Evolutionary conservation across 2,329 filamentous ascomycete species (phyloP).

Genomic region (Tothia fuscella): DNA sequence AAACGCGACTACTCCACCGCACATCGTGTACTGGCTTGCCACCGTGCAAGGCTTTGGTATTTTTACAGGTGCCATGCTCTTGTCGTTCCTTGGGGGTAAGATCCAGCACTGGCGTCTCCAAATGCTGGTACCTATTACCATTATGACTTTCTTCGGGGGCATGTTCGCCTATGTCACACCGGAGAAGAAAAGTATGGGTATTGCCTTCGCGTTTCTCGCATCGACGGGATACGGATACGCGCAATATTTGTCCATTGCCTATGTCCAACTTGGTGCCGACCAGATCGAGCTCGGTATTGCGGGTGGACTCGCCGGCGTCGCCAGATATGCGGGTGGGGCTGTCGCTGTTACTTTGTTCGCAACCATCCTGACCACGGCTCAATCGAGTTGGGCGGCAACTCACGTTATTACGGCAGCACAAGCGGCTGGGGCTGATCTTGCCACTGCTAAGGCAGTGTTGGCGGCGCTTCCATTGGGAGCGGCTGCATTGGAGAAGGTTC

Average conservation of each 20-base stretch:
- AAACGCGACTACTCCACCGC: constrained; percentile 18
- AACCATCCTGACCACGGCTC: constrained; percentile 29
- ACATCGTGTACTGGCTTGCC: constrained; percentile 26
- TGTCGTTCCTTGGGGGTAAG: constrained; percentile 29
- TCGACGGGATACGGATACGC: constrained; percentile 36
- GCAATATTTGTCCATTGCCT: constrained; percentile 36
- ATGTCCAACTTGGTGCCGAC: constrained; percentile 38
- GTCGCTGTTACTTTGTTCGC: constrained; percentile 32
- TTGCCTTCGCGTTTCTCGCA: constrained; percentile 36
- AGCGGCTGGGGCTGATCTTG: background rate
- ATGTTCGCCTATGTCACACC: constrained; percentile 33
- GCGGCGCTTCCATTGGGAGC: constrained; percentile 18
- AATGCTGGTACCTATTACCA: constrained; percentile 29
- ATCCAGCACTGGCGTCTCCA: constrained; percentile 38
- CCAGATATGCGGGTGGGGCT: constrained; percentile 32
- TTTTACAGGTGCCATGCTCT: constrained; percentile 4
- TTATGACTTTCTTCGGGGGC: constrained; percentile 38
- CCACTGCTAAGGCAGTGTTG: constrained; percentile 16
- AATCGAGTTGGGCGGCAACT: constrained; percentile 13
- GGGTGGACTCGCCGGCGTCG: constrained; percentile 32
- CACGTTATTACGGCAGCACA: constrained; percentile 16
- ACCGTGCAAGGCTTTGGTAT: constrained; percentile 33
- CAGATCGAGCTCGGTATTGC: constrained; percentile 36
- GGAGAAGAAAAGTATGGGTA: constrained; percentile 32
- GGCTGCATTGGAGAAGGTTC: constrained; percentile 11